Evolutionary conservation across 106 monocot genomes (phyloP).

Genomic region (Allium fistulosum): DNA sequence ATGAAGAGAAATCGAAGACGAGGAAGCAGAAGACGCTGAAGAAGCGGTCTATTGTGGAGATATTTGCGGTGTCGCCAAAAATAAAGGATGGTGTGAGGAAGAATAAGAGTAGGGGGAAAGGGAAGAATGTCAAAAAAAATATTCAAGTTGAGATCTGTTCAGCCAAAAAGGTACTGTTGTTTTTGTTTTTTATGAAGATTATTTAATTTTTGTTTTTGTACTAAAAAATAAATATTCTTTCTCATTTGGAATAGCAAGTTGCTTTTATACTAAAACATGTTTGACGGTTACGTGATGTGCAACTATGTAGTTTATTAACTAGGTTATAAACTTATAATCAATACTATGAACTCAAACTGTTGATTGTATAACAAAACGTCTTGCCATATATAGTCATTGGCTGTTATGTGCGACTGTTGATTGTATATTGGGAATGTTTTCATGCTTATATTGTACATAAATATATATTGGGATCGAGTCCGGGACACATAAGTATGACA

Average conservation of each 20-base stretch:
- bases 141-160: conserved; percentile 16
- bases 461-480: no score
- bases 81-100: conserved; percentile 11
- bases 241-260: not conserved
- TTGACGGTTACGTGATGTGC: no score
- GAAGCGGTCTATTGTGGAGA: conserved; percentile 52
- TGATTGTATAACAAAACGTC: no score
- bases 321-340: no score
- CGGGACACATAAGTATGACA: no score
- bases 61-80: conserved; percentile 40
- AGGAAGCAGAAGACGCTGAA: conserved; percentile 23
- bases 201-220: no score
- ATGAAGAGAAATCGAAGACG: not conserved
- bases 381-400: no score
- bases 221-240: not conserved
- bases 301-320: no score
- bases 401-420: no score
- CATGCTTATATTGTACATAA: no score
- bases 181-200: not conserved
- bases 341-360: no score
- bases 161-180: conserved; percentile 24
- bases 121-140: conserved; percentile 4
- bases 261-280: not conserved
- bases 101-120: not conserved
- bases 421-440: no score